These are phyloP conservation scores for Penicillium aurantiogriseum DNA, from an alignment of 2,329 filamentous ascomycete genomes.

Conservation along the genomic window DNA sequence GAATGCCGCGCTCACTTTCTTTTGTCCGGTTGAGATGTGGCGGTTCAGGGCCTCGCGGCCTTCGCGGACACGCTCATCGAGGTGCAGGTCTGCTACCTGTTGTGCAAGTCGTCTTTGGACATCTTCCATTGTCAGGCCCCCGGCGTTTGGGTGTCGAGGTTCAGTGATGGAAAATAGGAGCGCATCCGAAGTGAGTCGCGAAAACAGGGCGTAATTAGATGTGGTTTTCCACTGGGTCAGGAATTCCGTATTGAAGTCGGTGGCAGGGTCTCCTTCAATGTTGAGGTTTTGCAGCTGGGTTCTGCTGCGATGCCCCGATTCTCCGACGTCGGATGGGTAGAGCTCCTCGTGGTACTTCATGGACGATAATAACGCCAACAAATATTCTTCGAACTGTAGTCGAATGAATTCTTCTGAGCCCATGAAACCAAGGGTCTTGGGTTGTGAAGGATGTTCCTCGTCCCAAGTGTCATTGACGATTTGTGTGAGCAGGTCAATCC, in stretches of 20 bases:
- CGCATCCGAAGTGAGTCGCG: slow-evolving; percentile 69
- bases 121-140: slow-evolving; percentile 89
- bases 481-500: slow-evolving; percentile 94
- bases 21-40: slow-evolving; percentile 81
- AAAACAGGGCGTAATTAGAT: slow-evolving; percentile 89
- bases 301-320: slow-evolving; percentile 40
- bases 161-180: slow-evolving; percentile 94
- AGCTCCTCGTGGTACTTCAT: slow-evolving; percentile 83
- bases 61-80: slow-evolving; percentile 84
- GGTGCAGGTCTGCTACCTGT: slow-evolving; percentile 88
- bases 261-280: slow-evolving; percentile 77
- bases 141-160: slow-evolving; percentile 88
- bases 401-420: slow-evolving; percentile 97
- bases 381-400: slow-evolving; percentile 94
- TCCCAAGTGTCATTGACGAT: slow-evolving; percentile 97
- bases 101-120: slow-evolving; percentile 85
- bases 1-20: slow-evolving; percentile 83
- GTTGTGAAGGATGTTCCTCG: slow-evolving; percentile 78
- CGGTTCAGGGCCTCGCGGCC: slow-evolving; percentile 83
- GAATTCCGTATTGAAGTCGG: slow-evolving; percentile 82
- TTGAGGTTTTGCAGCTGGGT: slow-evolving; percentile 56
- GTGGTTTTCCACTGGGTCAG: slow-evolving; percentile 84
- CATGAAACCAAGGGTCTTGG: slow-evolving; percentile 92
- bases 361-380: slow-evolving; percentile 80
- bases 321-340: slow-evolving; percentile 48